Evolutionary conservation across 2,329 filamentous ascomycete genomes (phyloP).

Genomic region (Fusarium begoniae): DNA sequence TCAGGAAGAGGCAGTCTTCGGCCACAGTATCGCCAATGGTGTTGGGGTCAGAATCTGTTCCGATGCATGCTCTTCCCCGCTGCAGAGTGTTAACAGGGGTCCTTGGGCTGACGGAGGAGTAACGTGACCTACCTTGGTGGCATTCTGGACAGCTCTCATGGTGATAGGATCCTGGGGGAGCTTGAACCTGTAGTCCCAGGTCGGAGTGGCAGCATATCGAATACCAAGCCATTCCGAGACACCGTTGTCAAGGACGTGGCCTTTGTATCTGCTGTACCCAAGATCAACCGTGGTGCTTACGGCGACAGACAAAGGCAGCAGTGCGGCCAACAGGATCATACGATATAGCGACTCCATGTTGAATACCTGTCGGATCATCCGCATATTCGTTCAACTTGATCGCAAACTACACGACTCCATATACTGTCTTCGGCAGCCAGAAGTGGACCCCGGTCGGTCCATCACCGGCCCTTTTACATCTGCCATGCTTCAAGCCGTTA

Average conservation of each 20-base stretch:
- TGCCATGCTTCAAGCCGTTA: background rate
- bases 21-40: slow-evolving; percentile 45
- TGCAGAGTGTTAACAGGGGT: slow-evolving; percentile 13
- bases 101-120: background rate
- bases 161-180: slow-evolving; percentile 70
- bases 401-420: background rate
- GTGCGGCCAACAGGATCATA: background rate
- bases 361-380: background rate
- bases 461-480: background rate
- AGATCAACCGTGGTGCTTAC: slow-evolving; percentile 61
- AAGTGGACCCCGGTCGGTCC: background rate
- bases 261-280: slow-evolving; percentile 73
- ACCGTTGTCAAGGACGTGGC: slow-evolving; percentile 62
- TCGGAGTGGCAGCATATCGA: slow-evolving; percentile 75
- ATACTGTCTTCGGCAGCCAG: background rate
- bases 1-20: slow-evolving; percentile 77
- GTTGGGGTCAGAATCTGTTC: slow-evolving; percentile 38
- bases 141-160: slow-evolving; percentile 58
- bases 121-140: slow-evolving; percentile 57
- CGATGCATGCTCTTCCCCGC: slow-evolving; percentile 44
- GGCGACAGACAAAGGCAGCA: slow-evolving; percentile 10
- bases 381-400: too few relatives aligned
- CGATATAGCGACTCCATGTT: background rate
- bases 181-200: slow-evolving; percentile 72
- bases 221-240: slow-evolving; percentile 79